Evolutionary conservation across 768 basidiomycete genomes (phyloP), one percentile per base, ranked within the genome.

Genomic region (Suillus brevipes): DNA sequence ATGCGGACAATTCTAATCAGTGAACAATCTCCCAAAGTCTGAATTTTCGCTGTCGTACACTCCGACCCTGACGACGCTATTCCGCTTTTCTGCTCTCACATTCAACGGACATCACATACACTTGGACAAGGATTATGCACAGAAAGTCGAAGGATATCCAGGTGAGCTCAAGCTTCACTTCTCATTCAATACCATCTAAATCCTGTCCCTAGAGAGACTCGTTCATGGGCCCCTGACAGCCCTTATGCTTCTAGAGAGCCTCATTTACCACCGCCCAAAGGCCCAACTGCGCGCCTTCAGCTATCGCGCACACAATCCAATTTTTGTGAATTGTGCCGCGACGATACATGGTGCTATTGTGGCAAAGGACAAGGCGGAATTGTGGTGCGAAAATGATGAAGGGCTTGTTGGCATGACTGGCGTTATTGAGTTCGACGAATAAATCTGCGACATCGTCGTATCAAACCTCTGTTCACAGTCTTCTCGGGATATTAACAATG

Each of bases 71-170:
- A 87, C 88, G 10, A 92, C 89, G 0, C 79, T 95, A 25, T 95
- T 95, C 79, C 87, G 92, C 28, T 95, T 90, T 77, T 94, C 92
- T 6, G 91, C 93, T 23, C 80, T 95, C 28, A 94, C 89, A 68
- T 93, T 92, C 79, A 95, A 95, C 69, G 90, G 86, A 14, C 93
- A 95, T 68, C 83, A 87, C 68, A 91, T 95, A 68, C 93, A 95
- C 75, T 83, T 94, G 34, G 91, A 94, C 77, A 86, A 86, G 64
- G 85, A 88, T 28, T 92, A 88, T 72, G 86, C 90, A 7, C 85
- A 83, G 52, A 75, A 78, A 31, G 81, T 78, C 23, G 90, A 95
- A 75, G 90, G 90, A 9, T 92, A 92, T 68, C 83, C 88, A 66
- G 91, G 90, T 87, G 67, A 61, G 64, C 16, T 63, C 8, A 28